Base-by-base conservation (phyloP, 148 eudicot species). In the Dianthus caryophyllus region DNA sequence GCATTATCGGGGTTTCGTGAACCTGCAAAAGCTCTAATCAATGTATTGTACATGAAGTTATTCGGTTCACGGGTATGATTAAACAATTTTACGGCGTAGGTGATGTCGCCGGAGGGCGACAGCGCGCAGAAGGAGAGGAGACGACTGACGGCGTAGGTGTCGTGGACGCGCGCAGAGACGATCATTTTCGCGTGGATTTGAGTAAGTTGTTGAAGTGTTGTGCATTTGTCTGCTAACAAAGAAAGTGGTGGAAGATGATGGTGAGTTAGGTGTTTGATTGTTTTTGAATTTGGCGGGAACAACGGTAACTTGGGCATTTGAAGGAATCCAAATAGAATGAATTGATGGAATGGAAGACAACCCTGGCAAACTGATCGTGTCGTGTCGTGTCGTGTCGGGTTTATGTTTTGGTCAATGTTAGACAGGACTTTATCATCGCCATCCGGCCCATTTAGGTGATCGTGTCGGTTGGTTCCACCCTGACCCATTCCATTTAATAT, bases 101-200 rank as follows among this genome's bases (percentile, higher is more conserved):
- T 3, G 33, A 87, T 71, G 69, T 85, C 81, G 17, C 88, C 93
- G 13, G 80, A 65, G 24, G 17, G 18, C 13, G 93, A 87, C 33
- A 90, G 80, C 14, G 93, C 88, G 48, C 66, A 79, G 27, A 90
- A 87, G 50, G 87, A 77, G 14, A 88, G 77, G 14, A 90, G 57
- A 0, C 89, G 86, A 81, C 89, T 84, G 6, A 86, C 84, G 48
- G 94, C 89, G 61, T 67, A 88, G 75, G 44, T 75, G 86, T 84
- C 91, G 61, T 66, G 69, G 36, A 88, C 85, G 30, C 82, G 80
- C 50, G 76, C 72, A 43, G 89, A 78, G 77, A 72, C 31, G 83
- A 91, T 74, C 91, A 88, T 88, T 22, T 78, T 88, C 66, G 91
- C 89, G 62, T 86, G 95, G 77, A 88, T 66, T 78, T 88, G 91